Evolutionary conservation across 1,139 yeast genomes (phyloP).

Genomic region (Suhomyces ambrosiae): DNA sequence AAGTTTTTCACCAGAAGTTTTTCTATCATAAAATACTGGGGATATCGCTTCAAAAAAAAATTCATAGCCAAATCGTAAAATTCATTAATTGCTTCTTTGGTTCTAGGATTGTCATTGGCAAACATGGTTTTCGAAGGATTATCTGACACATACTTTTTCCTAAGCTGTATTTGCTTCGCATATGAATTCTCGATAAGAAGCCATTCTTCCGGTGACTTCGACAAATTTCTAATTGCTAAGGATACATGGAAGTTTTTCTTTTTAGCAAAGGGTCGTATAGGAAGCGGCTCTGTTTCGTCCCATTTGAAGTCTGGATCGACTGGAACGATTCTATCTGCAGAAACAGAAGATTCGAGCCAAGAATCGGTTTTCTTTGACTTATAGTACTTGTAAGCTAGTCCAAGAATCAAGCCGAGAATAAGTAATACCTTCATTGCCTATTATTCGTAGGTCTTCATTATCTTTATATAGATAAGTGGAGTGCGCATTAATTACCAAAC

Average conservation of each 20-base stretch:
- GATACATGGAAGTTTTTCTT: slow-evolving; percentile 40
- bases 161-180: slow-evolving; percentile 23
- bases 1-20: slow-evolving; percentile 23
- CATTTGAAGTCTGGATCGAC: slow-evolving; percentile 13
- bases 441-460: neutral
- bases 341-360: neutral
- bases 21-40: slow-evolving; percentile 31
- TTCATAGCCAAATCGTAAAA: slow-evolving; percentile 31
- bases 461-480: neutral
- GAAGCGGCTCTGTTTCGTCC: slow-evolving; percentile 15
- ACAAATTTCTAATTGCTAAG: slow-evolving; percentile 40
- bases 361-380: neutral
- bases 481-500: too few relatives aligned
- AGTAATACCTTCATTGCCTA: neutral
- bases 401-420: neutral
- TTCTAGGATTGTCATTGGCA: slow-evolving; percentile 21
- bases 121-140: slow-evolving; percentile 28
- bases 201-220: slow-evolving; percentile 38
- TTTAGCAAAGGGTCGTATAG: slow-evolving; percentile 19
- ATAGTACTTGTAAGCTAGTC: neutral
- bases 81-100: slow-evolving; percentile 34
- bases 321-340: slow-evolving; percentile 10
- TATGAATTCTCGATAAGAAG: slow-evolving; percentile 42
- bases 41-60: slow-evolving; percentile 36
- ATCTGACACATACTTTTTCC: slow-evolving; percentile 23